Percentiles rank a stretch among this genome's conserved stretches.
Conservation (phyloP, 768 basidiomycete genomes). For the Paxillus rubicundulus region DNA sequence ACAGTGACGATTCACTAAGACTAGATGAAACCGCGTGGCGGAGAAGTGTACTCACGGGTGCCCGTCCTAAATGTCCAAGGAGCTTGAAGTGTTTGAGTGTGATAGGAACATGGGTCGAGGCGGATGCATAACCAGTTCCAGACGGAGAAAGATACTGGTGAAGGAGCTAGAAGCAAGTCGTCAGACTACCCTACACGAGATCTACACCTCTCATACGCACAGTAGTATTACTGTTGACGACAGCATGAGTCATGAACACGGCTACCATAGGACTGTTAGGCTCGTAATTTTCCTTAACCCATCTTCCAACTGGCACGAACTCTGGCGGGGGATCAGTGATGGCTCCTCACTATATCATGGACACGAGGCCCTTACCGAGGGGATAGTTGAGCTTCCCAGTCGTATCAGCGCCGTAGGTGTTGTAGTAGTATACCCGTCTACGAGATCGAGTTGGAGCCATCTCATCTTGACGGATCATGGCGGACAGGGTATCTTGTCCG, state of each 20-base stretch:
- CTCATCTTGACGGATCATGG: conserved; percentile 77
- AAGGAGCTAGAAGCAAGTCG: conserved; percentile 40
- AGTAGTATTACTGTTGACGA: conserved; percentile 59
- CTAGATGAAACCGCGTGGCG: not conserved
- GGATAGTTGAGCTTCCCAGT: conserved; percentile 58
- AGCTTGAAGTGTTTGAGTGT: conserved; percentile 76
- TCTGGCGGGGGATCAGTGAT: conserved; percentile 39
- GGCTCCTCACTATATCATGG: not conserved
- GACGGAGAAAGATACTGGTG: conserved; percentile 41
- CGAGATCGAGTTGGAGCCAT: conserved; percentile 54
- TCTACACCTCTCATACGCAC: conserved; percentile 16
- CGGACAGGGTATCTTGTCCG: conserved; percentile 67
- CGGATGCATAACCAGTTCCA: conserved; percentile 18
- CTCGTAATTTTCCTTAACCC: conserved; percentile 59
- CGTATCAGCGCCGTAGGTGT: conserved; percentile 35
- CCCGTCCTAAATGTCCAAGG: conserved; percentile 63
- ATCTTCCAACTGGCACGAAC: conserved; percentile 53
- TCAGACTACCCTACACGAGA: not conserved
- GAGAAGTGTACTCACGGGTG: conserved; percentile 47
- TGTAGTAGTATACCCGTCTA: conserved; percentile 52
- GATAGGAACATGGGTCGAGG: conserved; percentile 52
- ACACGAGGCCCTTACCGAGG: conserved; percentile 40
- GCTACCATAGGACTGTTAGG: conserved; percentile 57
- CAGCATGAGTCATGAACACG: conserved; percentile 68
- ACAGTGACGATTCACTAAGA: conserved; percentile 1